These are phyloP conservation scores for Trichosanthes truncata DNA, from an alignment of 306 rosid genomes.

Conservation along the genomic window DNA sequence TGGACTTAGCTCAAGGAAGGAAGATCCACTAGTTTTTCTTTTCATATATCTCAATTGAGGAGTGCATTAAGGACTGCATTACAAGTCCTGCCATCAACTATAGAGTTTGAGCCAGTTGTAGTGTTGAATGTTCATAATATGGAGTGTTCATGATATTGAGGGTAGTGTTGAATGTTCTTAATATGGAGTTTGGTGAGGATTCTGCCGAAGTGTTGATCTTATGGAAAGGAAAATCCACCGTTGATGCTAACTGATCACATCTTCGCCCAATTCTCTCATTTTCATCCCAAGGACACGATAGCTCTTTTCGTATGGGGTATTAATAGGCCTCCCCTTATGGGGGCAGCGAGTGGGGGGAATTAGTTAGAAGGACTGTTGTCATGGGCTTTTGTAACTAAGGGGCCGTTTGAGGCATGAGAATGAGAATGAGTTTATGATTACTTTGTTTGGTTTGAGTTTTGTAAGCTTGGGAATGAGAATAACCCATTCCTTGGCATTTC, in stretches of 20 bases:
- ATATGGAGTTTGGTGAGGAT: neutral
- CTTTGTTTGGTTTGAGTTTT: too few species aligned
- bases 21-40: neutral
- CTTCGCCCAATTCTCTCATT: neutral
- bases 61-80: neutral
- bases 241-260: neutral
- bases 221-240: neutral
- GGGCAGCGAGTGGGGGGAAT: neutral
- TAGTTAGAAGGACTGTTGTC: neutral
- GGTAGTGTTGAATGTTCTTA: neutral
- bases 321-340: neutral
- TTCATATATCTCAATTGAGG: neutral
- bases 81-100: neutral
- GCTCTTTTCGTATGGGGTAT: neutral
- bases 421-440: too few species aligned
- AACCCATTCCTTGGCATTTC: too few species aligned
- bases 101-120: neutral
- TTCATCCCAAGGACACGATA: neutral
- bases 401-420: too few species aligned
- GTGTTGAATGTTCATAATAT: neutral
- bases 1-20: neutral
- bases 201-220: neutral
- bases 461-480: too few species aligned
- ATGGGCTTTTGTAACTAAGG: neutral
- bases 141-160: neutral